Base-by-base conservation (phyloP, 2,329 filamentous ascomycete species). In the Hysterium pulicare region DNA sequence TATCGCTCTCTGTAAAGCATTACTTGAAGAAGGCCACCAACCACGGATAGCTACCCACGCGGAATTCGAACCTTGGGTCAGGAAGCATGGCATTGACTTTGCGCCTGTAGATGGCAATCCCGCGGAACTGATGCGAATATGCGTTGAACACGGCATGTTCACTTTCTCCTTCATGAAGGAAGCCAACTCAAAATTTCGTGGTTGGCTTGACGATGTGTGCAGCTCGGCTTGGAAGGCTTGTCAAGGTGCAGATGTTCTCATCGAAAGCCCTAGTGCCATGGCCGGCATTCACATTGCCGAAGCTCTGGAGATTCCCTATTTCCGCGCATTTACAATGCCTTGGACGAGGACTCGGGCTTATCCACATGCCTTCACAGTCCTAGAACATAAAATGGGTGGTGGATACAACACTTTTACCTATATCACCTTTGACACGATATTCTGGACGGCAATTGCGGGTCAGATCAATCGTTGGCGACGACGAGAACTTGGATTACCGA, bases 241-340 rank as follows among this genome's bases (percentile, higher is more conserved):
- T 58, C 82, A 95, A 65, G 86, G 84, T 19, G 86, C 86, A 2
- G 91, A 98, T 62, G 72, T 98, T 23, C 74, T 98, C 30, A 95
- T 98, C 47, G 93, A 98, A 65, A 95, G 88, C 35, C 93, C 93
- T 0, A 95, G 88, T 44, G 90, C 93, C 11, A 98, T 98, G 93
- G 90, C 86, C 0, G 93, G 93, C 20, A 95, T 98, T 41, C 93
- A 98, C 65, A 95, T 98, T 52, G 93, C 93, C 1, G 93, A 98
- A 69, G 89, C 90, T 19, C 76, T 98, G 2, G 77, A 81, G 11
- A 94, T 98, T 33, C 93, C 93, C 0, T 98, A 98, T 66, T 97
- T 97, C 72, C 83, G 93, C 42, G 91, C 90, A 0, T 98, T 98
- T 62, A 95, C 90, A 15, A 98, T 98, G 93, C 93, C 93, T 0